A percentile compares a stretch with the other conserved stretches of the same genome.
These are phyloP conservation scores for Didymella sp. DNA, from an alignment of 2,329 filamentous ascomycete genomes.

Conservation along the genomic window DNA sequence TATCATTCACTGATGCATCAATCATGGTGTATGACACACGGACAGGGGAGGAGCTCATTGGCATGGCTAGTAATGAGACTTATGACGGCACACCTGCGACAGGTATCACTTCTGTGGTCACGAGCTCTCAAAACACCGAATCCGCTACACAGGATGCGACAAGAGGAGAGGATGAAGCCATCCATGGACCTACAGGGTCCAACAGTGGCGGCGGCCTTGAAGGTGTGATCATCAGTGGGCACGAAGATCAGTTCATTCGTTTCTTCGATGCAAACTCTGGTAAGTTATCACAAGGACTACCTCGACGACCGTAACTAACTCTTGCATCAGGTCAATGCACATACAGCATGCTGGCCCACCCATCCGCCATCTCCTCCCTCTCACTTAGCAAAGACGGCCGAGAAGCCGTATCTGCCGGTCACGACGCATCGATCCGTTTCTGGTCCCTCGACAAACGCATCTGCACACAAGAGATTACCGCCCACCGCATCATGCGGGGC, in stretches of 20 bases:
- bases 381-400: conserved; percentile 91
- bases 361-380: conserved; percentile 87
- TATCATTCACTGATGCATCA: conserved; percentile 88
- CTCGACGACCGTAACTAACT: background rate
- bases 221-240: conserved; percentile 92
- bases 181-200: conserved; percentile 82
- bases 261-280: conserved; percentile 99
- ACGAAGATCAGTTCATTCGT: conserved; percentile 93
- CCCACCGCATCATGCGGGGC: conserved; percentile 90
- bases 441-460: conserved; percentile 96
- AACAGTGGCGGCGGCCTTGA: conserved; percentile 77
- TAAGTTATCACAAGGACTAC: conserved; percentile 58
- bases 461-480: conserved; percentile 94
- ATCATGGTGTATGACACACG: conserved; percentile 92
- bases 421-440: conserved; percentile 94
- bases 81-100: conserved; percentile 86
- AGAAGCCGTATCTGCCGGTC: conserved; percentile 93
- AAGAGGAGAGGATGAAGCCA: conserved; percentile 74
- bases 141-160: conserved; percentile 64
- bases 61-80: conserved; percentile 92
- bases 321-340: conserved; percentile 84
- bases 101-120: conserved; percentile 88
- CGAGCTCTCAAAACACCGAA: conserved; percentile 83
- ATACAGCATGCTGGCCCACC: conserved; percentile 97
- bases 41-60: conserved; percentile 87